Conservation (phyloP, 495 filamentous ascomycete species). For the Neurospora sp. region DNA sequence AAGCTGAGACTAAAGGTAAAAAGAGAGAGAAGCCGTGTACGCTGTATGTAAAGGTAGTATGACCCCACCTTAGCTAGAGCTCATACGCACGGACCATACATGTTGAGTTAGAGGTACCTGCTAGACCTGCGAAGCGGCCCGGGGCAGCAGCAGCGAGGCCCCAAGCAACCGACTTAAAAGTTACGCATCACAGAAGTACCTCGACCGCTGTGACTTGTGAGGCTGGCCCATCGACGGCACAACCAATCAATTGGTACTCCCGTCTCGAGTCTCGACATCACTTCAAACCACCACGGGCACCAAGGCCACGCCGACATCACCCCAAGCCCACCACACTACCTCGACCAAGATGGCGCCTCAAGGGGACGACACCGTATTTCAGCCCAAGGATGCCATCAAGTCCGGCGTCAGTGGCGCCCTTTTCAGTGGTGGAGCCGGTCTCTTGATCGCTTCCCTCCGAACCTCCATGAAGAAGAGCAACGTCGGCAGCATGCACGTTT, state of each 20-base stretch:
- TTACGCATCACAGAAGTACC: not conserved
- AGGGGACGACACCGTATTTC: slow-evolving; percentile 43
- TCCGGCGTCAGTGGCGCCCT: slow-evolving; percentile 52
- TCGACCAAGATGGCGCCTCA: slow-evolving; percentile 33
- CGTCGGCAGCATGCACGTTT: slow-evolving; percentile 62
- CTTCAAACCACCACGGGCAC: slow-evolving; percentile 1
- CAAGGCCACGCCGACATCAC: slow-evolving; percentile 1
- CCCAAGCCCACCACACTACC: not conserved
- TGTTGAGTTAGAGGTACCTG: not conserved
- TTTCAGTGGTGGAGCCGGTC: slow-evolving; percentile 56
- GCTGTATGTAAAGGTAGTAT: not conserved
- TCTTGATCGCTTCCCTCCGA: slow-evolving; percentile 65
- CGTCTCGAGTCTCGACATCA: not conserved
- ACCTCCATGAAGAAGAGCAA: slow-evolving; percentile 76
- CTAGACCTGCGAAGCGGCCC: not conserved
- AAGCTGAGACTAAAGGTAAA: not conserved
- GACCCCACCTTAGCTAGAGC: not conserved
- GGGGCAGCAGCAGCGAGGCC: not conserved
- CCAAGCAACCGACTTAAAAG: not conserved
- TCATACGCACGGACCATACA: not conserved
- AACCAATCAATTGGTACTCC: not conserved
- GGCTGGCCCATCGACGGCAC: not conserved
- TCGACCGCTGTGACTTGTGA: not conserved
- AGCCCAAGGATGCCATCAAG: slow-evolving; percentile 68
- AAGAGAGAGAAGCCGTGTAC: not conserved